Evolutionary conservation across 208 protist genomes (phyloP).

Genomic region (Strigomonas galati): DNA sequence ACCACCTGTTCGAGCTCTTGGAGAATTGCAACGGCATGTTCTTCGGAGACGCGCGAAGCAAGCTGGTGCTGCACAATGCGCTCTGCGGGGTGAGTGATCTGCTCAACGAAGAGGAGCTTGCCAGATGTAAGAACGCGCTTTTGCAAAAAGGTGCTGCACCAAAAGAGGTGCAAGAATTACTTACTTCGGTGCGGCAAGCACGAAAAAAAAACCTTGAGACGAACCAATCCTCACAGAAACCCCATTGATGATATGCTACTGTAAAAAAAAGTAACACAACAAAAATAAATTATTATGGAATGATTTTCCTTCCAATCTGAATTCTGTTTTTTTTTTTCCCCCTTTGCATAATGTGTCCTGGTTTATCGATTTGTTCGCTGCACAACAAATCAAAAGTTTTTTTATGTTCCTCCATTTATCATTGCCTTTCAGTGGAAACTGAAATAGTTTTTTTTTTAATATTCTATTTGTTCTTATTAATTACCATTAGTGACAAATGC

Average conservation of each 20-base stretch:
- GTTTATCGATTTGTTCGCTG: too few relatives aligned
- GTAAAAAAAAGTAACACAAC: background rate
- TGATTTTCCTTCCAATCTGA: background rate
- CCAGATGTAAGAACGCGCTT: slow-evolving; percentile 35
- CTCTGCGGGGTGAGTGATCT: slow-evolving; percentile 41
- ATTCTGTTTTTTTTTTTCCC: background rate
- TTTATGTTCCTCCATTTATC: too few relatives aligned
- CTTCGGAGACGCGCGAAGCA: slow-evolving; percentile 26
- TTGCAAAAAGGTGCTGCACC: slow-evolving; percentile 26
- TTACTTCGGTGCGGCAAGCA: slow-evolving; percentile 2
- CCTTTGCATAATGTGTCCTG: too few relatives aligned
- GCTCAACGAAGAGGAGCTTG: slow-evolving; percentile 62
- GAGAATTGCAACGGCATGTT: slow-evolving; percentile 36
- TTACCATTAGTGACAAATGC: too few relatives aligned
- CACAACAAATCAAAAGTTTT: too few relatives aligned
- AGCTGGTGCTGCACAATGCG: slow-evolving; percentile 38
- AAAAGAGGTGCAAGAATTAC: slow-evolving; percentile 35
- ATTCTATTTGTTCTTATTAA: too few relatives aligned
- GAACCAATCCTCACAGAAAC: slow-evolving; percentile 11
- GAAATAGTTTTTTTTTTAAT: background rate
- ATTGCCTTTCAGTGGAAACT: too few relatives aligned
- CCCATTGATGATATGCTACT: slow-evolving; percentile 22
- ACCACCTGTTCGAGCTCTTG: slow-evolving; percentile 33
- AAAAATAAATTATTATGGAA: too few relatives aligned
- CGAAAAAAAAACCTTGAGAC: background rate